phyloP scores from a whole-genome alignment of 2,329 filamentous ascomycete species.

The Aspergillus sclerotialis region DNA sequence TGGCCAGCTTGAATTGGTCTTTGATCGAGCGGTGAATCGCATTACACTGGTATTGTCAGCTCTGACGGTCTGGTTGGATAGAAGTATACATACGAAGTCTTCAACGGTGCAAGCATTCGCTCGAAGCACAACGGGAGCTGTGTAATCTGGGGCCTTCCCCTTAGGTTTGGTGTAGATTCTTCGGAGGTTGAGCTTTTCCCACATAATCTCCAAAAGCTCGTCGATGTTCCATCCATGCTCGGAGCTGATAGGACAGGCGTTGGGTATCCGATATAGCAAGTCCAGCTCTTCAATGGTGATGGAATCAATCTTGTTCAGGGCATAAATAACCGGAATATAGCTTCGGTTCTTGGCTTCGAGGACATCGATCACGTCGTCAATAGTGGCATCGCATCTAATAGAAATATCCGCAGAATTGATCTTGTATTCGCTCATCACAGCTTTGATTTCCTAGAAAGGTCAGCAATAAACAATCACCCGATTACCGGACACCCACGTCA shows the following conservation, averaged over 20 bases:
- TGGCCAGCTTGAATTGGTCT: constrained; percentile 89
- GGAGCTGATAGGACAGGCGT: constrained; percentile 93
- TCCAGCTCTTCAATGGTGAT: constrained; percentile 98
- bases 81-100: constrained; percentile 71
- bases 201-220: constrained; percentile 95
- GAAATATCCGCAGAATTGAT: constrained; percentile 96
- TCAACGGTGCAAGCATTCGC: constrained; percentile 80
- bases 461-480: constrained; percentile 8
- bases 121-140: constrained; percentile 80
- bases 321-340: constrained; percentile 99
- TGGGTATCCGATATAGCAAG: constrained; percentile 90
- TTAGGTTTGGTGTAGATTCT: constrained; percentile 98
- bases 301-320: constrained; percentile 97
- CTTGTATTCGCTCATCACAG: constrained; percentile 93
- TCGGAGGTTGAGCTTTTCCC: constrained; percentile 88
- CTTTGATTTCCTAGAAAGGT: constrained; percentile 71
- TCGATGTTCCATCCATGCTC: constrained; percentile 98
- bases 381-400: constrained; percentile 93
- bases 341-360: constrained; percentile 89
- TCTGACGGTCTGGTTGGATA: background rate
- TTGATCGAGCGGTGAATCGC: constrained; percentile 93
- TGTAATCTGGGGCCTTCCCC: constrained; percentile 88
- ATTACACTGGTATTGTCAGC: constrained; percentile 62
- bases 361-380: constrained; percentile 94
- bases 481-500: constrained; percentile 46